A percentile compares a stretch with the other conserved stretches of the same genome.
Conservation (phyloP, 2,329 filamentous ascomycete species). For the Clarireedia paspali region DNA sequence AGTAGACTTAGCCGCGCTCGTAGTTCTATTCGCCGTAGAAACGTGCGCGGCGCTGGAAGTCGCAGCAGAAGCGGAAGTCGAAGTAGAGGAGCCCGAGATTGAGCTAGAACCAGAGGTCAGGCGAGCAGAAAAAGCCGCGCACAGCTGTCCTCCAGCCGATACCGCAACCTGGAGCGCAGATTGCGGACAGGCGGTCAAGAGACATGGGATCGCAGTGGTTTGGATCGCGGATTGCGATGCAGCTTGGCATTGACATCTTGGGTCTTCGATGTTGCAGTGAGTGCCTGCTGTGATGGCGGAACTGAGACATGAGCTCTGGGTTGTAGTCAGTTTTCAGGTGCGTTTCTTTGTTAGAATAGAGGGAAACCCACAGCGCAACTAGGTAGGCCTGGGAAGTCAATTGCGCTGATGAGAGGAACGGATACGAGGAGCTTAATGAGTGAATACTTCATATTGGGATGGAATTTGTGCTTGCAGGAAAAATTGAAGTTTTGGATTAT, state of each 20-base stretch:
- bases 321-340: neutral
- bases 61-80: no score
- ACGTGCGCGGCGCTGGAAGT: no score
- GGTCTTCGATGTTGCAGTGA: conserved; percentile 31
- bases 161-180: conserved; percentile 27
- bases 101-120: no score
- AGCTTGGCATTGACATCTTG: conserved; percentile 32
- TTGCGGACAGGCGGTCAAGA: conserved; percentile 30
- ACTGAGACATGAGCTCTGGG: conserved; percentile 28
- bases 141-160: conserved; percentile 28
- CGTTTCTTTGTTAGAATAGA: conserved; percentile 1
- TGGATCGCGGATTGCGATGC: conserved; percentile 24
- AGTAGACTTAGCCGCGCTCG: neutral
- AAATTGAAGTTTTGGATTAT: neutral
- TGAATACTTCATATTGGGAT: conserved; percentile 35
- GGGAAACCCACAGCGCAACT: conserved; percentile 34
- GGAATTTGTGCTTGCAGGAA: no score
- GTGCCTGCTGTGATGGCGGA: conserved; percentile 31
- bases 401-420: conserved; percentile 33
- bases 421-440: conserved; percentile 28
- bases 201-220: conserved; percentile 25
- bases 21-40: no score
- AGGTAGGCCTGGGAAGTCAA: conserved; percentile 32
- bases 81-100: no score
- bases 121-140: conserved; percentile 26